Conservation (phyloP, 2,329 filamentous ascomycete genomes). For the Cordyceps cateniannulata region DNA sequence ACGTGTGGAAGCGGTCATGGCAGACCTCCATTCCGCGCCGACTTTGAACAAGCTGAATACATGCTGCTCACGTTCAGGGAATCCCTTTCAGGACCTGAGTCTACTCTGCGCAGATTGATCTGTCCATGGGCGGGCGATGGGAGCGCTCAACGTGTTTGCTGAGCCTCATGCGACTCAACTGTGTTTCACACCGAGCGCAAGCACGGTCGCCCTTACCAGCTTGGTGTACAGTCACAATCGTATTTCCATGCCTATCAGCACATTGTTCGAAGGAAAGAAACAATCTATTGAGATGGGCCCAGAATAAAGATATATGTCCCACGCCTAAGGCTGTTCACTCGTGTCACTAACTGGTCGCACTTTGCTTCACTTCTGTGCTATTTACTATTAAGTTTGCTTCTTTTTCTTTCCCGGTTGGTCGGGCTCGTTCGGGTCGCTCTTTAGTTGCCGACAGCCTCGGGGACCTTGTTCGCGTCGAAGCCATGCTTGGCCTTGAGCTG, state of each 20-base stretch:
- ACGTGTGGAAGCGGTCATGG: no score
- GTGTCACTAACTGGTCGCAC: background rate
- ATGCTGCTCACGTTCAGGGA: no score
- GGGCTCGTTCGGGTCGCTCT: background rate
- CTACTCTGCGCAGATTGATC: no score
- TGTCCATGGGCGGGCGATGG: no score
- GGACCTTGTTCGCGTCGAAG: slow-evolving; percentile 57
- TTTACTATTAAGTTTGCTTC: background rate
- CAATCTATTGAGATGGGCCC: background rate
- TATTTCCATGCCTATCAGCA: background rate
- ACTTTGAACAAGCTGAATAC: no score
- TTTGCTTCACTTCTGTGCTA: background rate
- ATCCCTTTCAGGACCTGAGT: no score
- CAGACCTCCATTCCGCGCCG: no score
- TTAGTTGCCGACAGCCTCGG: slow-evolving; percentile 46
- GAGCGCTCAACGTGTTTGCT: no score
- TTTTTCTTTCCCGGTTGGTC: slow-evolving; percentile 26
- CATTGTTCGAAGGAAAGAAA: background rate
- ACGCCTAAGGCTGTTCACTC: background rate
- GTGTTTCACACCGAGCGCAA: no score
- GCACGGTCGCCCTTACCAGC: background rate
- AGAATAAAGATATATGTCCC: background rate
- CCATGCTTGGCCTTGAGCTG: slow-evolving; percentile 64
- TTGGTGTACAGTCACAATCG: background rate
- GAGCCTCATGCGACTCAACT: no score